Conservation (phyloP, 345 rosid genomes). For the Linum tenue region DNA sequence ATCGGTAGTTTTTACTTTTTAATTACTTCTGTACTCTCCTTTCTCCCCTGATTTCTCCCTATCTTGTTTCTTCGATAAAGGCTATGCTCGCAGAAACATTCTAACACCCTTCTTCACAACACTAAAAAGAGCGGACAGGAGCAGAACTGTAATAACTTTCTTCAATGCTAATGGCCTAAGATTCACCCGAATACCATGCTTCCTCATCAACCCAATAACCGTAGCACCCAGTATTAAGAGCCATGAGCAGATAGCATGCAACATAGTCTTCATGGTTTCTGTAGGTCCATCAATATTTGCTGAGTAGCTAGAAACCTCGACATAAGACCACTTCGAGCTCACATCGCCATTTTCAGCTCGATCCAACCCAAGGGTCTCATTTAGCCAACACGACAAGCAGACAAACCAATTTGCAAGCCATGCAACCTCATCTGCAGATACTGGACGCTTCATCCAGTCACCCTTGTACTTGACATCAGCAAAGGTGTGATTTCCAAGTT, state of each 20-base stretch:
- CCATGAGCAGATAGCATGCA: constrained; percentile 36
- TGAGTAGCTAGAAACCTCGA: constrained; percentile 37
- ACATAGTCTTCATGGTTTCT: constrained; percentile 35
- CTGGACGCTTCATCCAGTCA: constrained; percentile 84
- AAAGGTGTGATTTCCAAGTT: constrained; percentile 36
- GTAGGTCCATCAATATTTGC: constrained; percentile 29
- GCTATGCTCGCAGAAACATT: constrained; percentile 19
- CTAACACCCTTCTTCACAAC: constrained; percentile 34
- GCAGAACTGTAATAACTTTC: constrained; percentile 46
- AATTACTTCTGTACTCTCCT: neutral
- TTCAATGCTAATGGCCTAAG: constrained; percentile 77
- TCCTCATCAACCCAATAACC: constrained; percentile 44
- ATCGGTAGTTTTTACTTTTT: no score
- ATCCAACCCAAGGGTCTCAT: constrained; percentile 58
- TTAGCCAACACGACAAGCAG: constrained; percentile 52
- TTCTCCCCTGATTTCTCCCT: neutral
- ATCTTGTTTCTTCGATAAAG: neutral
- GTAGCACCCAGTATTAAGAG: constrained; percentile 32
- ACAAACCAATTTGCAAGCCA: constrained; percentile 73
- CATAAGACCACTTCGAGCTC: constrained; percentile 37
- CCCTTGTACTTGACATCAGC: constrained; percentile 51
- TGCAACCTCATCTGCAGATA: constrained; percentile 65
- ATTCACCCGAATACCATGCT: constrained; percentile 52
- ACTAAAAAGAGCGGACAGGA: constrained; percentile 33
- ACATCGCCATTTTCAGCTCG: constrained; percentile 19